These are phyloP conservation scores for Arthrinium puccinioides DNA, from an alignment of 2,329 filamentous ascomycete genomes.

Conservation along the genomic window DNA sequence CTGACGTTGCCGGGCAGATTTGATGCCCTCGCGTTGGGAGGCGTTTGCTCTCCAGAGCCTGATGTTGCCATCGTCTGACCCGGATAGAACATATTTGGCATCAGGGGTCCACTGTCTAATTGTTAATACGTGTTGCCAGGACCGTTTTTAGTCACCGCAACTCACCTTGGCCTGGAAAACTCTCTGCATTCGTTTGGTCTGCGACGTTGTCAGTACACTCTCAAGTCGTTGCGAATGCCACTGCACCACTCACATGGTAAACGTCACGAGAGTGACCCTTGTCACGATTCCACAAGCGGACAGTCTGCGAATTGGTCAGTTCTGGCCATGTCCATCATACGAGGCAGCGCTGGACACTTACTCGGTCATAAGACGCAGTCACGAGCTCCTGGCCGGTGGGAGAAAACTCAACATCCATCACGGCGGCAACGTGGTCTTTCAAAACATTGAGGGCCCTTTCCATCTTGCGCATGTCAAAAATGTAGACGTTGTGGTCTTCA, in stretches of 20 bases:
- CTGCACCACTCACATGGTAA: too few species aligned
- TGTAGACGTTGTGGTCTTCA: slow-evolving; percentile 78
- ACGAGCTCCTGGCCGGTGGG: slow-evolving; percentile 93
- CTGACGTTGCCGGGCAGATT: slow-evolving; percentile 76
- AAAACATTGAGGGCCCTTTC: slow-evolving; percentile 81
- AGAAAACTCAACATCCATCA: slow-evolving; percentile 94
- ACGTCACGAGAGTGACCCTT: slow-evolving; percentile 83
- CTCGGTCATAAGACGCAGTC: slow-evolving; percentile 74
- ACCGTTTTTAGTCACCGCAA: too few species aligned
- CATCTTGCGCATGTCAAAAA: slow-evolving; percentile 93
- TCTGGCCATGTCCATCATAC: background rate
- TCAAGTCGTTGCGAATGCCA: too few species aligned
- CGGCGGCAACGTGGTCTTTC: slow-evolving; percentile 54
- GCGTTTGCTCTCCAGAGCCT: slow-evolving; percentile 86
- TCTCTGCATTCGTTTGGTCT: slow-evolving; percentile 96
- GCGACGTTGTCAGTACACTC: too few species aligned
- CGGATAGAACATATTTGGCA: slow-evolving; percentile 80
- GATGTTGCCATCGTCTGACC: slow-evolving; percentile 78
- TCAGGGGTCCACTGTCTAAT: slow-evolving; percentile 72
- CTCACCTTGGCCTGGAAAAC: slow-evolving; percentile 35
- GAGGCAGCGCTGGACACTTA: background rate
- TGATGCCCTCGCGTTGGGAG: slow-evolving; percentile 75
- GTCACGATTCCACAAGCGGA: slow-evolving; percentile 76
- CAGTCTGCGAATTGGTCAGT: slow-evolving; percentile 36
- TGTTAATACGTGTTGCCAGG: too few species aligned